A percentile compares a stretch with the other conserved stretches of the same genome.
Evolutionary conservation across 2,329 filamentous ascomycete species (phyloP).

Genomic region (Colletotrichum sp.): DNA sequence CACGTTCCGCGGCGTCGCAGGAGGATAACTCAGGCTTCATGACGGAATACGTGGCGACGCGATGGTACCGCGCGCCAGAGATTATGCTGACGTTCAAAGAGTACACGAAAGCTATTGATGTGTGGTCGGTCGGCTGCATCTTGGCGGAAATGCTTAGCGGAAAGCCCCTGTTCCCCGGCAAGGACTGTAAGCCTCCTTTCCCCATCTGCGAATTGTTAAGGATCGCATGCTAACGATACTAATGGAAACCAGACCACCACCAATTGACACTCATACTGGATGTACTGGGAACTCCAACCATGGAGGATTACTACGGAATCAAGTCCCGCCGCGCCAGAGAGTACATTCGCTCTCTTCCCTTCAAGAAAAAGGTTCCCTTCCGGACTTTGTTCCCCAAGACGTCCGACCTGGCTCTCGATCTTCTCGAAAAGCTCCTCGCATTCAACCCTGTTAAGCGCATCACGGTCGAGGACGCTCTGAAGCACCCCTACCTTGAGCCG

Average conservation of each 20-base stretch:
- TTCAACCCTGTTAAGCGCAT: constrained; percentile 99
- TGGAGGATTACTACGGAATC: constrained; percentile 99
- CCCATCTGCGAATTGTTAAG: background rate
- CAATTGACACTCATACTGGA: constrained; percentile 97
- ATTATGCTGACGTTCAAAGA: constrained; percentile 99
- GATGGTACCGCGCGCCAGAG: constrained; percentile 98
- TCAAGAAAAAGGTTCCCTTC: constrained; percentile 99
- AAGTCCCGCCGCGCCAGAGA: constrained; percentile 96
- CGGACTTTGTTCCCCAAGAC: constrained; percentile 97
- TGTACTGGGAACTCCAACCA: constrained; percentile 95
- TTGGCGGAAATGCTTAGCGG: constrained; percentile 98
- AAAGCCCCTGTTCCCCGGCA: constrained; percentile 97
- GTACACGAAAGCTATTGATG: constrained; percentile 99
- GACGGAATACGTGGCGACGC: constrained; percentile 99
- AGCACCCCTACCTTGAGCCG: constrained; percentile 97
- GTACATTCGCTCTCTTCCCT: constrained; percentile 96
- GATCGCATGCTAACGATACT: background rate
- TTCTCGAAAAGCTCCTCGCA: constrained; percentile 92
- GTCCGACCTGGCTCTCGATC: constrained; percentile 93
- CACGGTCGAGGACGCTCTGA: constrained; percentile 94
- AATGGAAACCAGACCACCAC: constrained; percentile 78
- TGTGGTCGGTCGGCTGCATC: constrained; percentile 99
- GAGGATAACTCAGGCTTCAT: constrained; percentile 99
- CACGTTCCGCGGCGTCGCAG: constrained; percentile 92
- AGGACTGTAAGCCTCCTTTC: constrained; percentile 76